Evolutionary conservation across 2,329 filamentous ascomycete species (phyloP).

Genomic region (Fusarium hostae): DNA sequence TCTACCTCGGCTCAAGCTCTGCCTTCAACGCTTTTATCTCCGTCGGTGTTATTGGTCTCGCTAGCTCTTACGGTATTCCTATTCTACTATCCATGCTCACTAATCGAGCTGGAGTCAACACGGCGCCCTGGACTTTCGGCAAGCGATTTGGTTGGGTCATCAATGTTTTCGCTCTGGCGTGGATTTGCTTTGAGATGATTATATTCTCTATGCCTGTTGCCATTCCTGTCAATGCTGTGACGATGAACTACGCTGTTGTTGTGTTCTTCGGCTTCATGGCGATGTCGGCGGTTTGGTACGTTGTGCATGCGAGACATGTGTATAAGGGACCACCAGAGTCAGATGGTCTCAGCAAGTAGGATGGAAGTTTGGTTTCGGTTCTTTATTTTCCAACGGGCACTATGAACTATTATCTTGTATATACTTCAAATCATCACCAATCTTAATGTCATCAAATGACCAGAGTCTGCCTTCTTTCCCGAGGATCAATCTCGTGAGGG

Average conservation of each 20-base stretch:
- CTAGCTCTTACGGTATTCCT: constrained; percentile 78
- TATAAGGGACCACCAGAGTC: constrained; percentile 42
- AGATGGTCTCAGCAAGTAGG: constrained; percentile 27
- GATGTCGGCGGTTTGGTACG: constrained; percentile 71
- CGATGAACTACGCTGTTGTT: constrained; percentile 76
- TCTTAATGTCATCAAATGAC: neutral
- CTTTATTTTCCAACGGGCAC: neutral
- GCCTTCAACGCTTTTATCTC: constrained; percentile 84
- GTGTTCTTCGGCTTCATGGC: constrained; percentile 71
- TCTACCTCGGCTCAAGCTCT: constrained; percentile 80
- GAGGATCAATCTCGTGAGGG: too few relatives aligned
- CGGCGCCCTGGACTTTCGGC: constrained; percentile 75
- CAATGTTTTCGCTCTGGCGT: constrained; percentile 72
- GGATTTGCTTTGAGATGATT: constrained; percentile 77
- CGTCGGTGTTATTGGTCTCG: constrained; percentile 82
- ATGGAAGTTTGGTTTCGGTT: neutral
- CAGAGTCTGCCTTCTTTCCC: too few relatives aligned
- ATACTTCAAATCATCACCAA: neutral
- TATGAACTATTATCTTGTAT: neutral
- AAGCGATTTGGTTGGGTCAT: constrained; percentile 71
- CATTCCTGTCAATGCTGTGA: constrained; percentile 64
- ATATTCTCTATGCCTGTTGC: constrained; percentile 80
- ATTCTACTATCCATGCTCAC: constrained; percentile 77
- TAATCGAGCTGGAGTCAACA: constrained; percentile 68
- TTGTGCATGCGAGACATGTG: constrained; percentile 56